Conservation (phyloP, 352 stramenopile species). For the Globisporangium mamillatum region DNA sequence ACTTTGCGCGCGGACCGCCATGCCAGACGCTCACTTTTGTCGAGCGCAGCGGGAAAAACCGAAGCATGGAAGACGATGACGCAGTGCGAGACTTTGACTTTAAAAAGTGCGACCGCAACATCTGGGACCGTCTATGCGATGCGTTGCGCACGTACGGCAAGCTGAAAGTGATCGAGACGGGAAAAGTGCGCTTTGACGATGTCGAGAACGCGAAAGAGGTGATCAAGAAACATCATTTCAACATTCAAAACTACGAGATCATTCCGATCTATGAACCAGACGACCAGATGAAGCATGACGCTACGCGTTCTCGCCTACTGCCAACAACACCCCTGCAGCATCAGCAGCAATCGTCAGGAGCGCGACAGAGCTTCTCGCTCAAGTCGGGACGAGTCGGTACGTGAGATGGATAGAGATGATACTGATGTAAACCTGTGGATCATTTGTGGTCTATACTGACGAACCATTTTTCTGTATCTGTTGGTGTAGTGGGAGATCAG, state of each 20-base stretch:
- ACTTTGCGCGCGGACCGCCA: conserved; percentile 69
- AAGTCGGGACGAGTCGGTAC: conserved; percentile 11
- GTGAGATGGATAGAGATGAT: not conserved
- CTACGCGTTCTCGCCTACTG: conserved; percentile 25
- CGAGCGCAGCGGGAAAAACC: conserved; percentile 34
- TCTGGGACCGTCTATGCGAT: conserved; percentile 51
- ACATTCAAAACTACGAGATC: conserved; percentile 48
- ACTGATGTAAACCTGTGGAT: not conserved
- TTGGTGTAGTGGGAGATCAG: conserved; percentile 21
- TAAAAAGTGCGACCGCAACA: conserved; percentile 28
- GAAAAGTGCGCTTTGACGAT: conserved; percentile 52
- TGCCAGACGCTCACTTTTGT: conserved; percentile 68
- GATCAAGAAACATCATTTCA: conserved; percentile 46
- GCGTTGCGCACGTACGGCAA: conserved; percentile 47
- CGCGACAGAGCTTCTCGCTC: conserved; percentile 4
- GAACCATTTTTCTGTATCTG: not conserved
- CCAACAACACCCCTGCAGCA: not conserved
- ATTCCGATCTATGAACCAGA: conserved; percentile 69
- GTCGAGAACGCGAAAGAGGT: conserved; percentile 57
- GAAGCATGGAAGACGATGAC: conserved; percentile 32
- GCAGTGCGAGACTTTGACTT: conserved; percentile 50
- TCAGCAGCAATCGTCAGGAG: not conserved
- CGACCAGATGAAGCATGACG: conserved; percentile 55
- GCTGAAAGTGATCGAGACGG: conserved; percentile 34
- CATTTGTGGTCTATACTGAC: not conserved